A percentile compares a stretch with the other conserved stretches of the same genome.
These are phyloP conservation scores for Ustilaginoidea virens DNA, from an alignment of 2,329 filamentous ascomycete genomes.

Conservation along the genomic window DNA sequence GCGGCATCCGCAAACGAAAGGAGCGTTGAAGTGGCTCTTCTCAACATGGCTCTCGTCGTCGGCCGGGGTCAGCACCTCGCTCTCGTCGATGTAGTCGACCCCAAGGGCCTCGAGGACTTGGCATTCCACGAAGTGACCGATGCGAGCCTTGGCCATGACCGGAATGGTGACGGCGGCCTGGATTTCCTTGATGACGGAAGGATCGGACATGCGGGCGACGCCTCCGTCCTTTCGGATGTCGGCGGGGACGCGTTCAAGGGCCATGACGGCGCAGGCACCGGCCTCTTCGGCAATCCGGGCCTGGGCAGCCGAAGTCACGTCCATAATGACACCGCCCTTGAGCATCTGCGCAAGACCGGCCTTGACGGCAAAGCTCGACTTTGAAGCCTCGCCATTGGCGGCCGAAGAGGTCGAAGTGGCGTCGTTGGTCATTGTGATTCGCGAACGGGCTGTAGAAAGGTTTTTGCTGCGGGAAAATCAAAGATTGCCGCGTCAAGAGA, in stretches of 20 bases:
- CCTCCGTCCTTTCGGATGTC: constrained; percentile 88
- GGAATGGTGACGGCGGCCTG: constrained; percentile 91
- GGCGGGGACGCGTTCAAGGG: constrained; percentile 89
- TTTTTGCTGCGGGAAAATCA: too few species aligned
- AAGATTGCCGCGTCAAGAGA: too few species aligned
- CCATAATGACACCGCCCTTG: constrained; percentile 99
- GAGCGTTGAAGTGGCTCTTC: constrained; percentile 67
- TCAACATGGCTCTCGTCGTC: constrained; percentile 85
- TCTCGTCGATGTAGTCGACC: constrained; percentile 97
- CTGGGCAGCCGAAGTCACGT: constrained; percentile 86
- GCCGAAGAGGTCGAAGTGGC: constrained; percentile 13
- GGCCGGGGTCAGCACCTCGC: constrained; percentile 90
- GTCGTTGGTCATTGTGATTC: constrained; percentile 20
- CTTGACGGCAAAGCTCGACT: constrained; percentile 70
- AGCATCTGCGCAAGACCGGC: constrained; percentile 93
- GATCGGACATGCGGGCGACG: constrained; percentile 94
- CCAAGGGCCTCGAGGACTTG: constrained; percentile 93
- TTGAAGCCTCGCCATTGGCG: constrained; percentile 20
- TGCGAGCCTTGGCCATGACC: constrained; percentile 97
- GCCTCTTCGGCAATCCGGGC: constrained; percentile 96
- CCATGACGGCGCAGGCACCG: constrained; percentile 94
- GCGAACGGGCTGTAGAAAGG: too few species aligned
- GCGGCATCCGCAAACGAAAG: constrained; percentile 93
- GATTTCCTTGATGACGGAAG: constrained; percentile 86
- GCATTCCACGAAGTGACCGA: constrained; percentile 96